These are phyloP conservation scores for Earliella scabrosa DNA, from an alignment of 1,284 basidiomycete genomes.

Conservation along the genomic window DNA sequence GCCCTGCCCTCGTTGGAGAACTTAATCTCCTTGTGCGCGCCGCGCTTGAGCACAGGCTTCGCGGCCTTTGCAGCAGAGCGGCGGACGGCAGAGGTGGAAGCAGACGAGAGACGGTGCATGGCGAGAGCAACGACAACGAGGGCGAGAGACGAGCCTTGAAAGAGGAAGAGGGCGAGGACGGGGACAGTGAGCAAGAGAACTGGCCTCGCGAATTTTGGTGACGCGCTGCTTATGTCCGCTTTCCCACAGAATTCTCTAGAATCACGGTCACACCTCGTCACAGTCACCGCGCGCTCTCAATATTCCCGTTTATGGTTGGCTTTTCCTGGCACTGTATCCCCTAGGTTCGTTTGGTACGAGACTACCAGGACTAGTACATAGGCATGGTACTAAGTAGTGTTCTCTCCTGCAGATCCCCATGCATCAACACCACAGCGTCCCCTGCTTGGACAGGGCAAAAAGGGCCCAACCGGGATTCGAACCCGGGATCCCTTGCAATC, in stretches of 20 bases:
- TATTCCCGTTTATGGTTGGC: too few relatives aligned
- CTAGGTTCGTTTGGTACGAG: too few relatives aligned
- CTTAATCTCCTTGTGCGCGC: constrained; percentile 94
- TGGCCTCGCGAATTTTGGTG: constrained; percentile 11
- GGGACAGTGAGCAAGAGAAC: constrained; percentile 13
- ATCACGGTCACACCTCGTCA: constrained; percentile 24
- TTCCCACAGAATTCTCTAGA: constrained; percentile 31
- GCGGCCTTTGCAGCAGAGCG: constrained; percentile 48
- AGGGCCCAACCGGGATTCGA: constrained; percentile 44
- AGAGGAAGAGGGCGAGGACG: constrained; percentile 10
- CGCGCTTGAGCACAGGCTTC: constrained; percentile 61
- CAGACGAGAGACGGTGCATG: constrained; percentile 43
- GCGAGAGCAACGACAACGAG: constrained; percentile 4
- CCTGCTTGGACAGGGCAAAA: constrained; percentile 14
- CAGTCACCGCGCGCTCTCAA: too few relatives aligned
- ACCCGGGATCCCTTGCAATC: constrained; percentile 44
- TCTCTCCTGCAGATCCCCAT: too few relatives aligned
- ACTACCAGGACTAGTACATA: too few relatives aligned
- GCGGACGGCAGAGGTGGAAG: constrained; percentile 50
- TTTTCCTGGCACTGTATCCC: too few relatives aligned
- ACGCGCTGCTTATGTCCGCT: constrained; percentile 20
- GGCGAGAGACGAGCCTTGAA: too few relatives aligned
- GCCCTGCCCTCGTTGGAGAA: constrained; percentile 97
- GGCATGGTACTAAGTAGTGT: too few relatives aligned
- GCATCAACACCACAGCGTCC: too few relatives aligned